phyloP scores from a whole-genome alignment of 768 basidiomycete species.

The Coprinopsis sp. region DNA sequence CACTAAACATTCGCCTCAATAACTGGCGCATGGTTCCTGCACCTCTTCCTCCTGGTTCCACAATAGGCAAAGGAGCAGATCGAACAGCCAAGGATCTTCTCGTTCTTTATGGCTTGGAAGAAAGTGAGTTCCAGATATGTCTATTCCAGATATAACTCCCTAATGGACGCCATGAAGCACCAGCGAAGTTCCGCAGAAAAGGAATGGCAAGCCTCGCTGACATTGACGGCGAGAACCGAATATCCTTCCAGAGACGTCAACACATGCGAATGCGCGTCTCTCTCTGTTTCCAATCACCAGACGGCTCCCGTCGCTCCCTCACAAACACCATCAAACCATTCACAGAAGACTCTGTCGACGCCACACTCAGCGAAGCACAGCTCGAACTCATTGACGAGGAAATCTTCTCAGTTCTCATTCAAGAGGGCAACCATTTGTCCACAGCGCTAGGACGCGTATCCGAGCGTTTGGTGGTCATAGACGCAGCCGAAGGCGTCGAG shows the following conservation, averaged over 20 bases:
- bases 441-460: constrained; percentile 76
- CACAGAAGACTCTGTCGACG: constrained; percentile 38
- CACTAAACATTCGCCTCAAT: constrained; percentile 65
- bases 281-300: constrained; percentile 31
- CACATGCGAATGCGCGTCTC: constrained; percentile 60
- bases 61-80: constrained; percentile 73
- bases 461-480: constrained; percentile 71
- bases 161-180: constrained; percentile 39
- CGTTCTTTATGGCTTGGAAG: constrained; percentile 75
- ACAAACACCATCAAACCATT: too few species aligned
- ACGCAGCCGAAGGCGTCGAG: constrained; percentile 67
- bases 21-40: constrained; percentile 84
- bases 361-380: constrained; percentile 54
- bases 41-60: constrained; percentile 65
- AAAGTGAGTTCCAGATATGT: constrained; percentile 48
- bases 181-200: constrained; percentile 54
- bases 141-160: background rate
- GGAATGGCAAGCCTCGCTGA: constrained; percentile 44
- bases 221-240: constrained; percentile 32
- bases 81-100: constrained; percentile 79
- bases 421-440: constrained; percentile 71
- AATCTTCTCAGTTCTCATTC: constrained; percentile 68
- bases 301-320: too few species aligned
- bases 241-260: constrained; percentile 65
- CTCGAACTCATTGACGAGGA: constrained; percentile 76